Percentiles rank a stretch among this genome's conserved stretches.
Conservation (phyloP, 306 rosid genomes). For the Pyrus communis region DNA sequence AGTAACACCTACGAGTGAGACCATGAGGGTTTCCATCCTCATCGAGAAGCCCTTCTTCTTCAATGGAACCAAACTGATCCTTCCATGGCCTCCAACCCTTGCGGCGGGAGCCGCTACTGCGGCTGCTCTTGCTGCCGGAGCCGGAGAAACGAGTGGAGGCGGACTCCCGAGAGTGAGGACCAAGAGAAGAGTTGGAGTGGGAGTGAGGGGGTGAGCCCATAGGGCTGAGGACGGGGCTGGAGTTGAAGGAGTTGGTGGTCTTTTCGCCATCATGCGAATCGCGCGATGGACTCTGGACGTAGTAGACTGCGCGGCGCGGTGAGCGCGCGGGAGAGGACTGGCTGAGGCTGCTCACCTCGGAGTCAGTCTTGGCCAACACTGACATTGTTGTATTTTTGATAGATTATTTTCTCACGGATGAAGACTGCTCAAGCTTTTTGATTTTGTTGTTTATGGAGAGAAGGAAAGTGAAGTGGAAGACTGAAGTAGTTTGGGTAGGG, state of each 20-base stretch:
- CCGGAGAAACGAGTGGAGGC: slow-evolving; percentile 83
- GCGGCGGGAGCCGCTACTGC: slow-evolving; percentile 15
- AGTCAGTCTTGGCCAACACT: slow-evolving; percentile 65
- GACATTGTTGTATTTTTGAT: slow-evolving; percentile 18
- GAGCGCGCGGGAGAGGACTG: slow-evolving; percentile 75
- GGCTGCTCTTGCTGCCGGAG: slow-evolving; percentile 33
- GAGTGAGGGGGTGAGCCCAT: slow-evolving; percentile 93
- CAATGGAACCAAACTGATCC: slow-evolving; percentile 55
- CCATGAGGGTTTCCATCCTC: slow-evolving; percentile 9
- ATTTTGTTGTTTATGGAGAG: not conserved
- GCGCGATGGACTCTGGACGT: slow-evolving; percentile 79
- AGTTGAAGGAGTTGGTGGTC: slow-evolving; percentile 76
- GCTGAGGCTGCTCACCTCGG: slow-evolving; percentile 77
- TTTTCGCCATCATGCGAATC: slow-evolving; percentile 88
- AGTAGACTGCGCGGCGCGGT: slow-evolving; percentile 52
- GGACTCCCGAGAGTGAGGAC: slow-evolving; percentile 82
- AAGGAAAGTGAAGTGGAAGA: not conserved
- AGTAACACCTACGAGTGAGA: slow-evolving; percentile 54
- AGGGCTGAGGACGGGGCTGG: slow-evolving; percentile 75
- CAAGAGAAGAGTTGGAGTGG: slow-evolving; percentile 81
- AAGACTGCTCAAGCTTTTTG: not conserved
- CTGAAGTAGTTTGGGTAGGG: too few relatives aligned
- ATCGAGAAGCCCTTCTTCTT: slow-evolving; percentile 78
- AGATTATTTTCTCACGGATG: not conserved
- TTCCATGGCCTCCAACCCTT: slow-evolving; percentile 59